Evolutionary conservation across 2,329 filamentous ascomycete genomes (phyloP), one percentile per base, ranked within the genome.

Genomic region (Didymosphaeria variabile): DNA sequence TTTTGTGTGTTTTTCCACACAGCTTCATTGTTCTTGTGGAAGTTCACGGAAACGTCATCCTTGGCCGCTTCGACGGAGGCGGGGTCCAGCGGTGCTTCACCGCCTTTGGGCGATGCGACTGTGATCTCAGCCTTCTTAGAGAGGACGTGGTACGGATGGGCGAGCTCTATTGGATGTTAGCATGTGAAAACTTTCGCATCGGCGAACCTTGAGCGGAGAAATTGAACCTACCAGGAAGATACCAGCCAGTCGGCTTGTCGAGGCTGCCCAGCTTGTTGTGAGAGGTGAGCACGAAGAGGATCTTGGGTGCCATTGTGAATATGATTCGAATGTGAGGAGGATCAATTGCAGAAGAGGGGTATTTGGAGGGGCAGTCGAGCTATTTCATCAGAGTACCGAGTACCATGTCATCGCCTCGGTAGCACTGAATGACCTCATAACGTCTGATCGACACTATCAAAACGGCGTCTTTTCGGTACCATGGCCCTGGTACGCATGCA

Each of bases 221-320:
- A 29, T 29, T 4, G 26, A 6, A 29, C 26, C 15, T 40, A 54
- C 50, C 77, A 2, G 77, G 77, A 17, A 92, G 80, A 73, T 87
- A 92, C 90, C 90, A 92, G 65, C 90, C 90, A 0, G 90, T 91
- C 10, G 85, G 84, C 57, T 80, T 77, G 64, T 77, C 75, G 47
- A 73, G 77, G 68, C 74, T 70, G 55, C 79, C 80, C 55, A 84
- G 77, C 62, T 79, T 77, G 65, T 77, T 76, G 75, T 86, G 83
- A 62, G 89, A 92, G 66, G 88, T 91, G 63, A 92, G 86, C 60
- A 93, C 87, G 76, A 92, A 80, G 80, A 93, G 89, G 65, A 92
- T 80, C 76, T 90, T 90, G 42, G 83, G 83, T 15, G 56, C 56
- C 57, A 68, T 68, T 15, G 57, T 63, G 58, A 65, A 64, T 38